Conservation (phyloP, 2,329 filamentous ascomycete genomes). For the Lasiodiplodia theobromae region DNA sequence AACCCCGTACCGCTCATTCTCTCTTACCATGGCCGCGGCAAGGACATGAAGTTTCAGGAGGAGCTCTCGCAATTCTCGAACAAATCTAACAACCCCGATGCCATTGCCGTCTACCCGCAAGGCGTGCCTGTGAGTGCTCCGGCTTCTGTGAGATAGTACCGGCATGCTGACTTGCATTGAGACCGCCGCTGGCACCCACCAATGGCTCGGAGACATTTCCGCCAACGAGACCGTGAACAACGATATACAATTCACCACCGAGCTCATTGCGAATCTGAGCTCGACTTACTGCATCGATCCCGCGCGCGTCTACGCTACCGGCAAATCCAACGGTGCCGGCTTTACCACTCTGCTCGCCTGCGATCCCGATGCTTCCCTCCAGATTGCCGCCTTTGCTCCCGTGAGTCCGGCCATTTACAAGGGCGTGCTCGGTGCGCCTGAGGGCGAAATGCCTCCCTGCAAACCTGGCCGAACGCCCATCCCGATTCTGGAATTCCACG, state of each 20-base stretch:
- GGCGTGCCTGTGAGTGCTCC: conserved; percentile 42
- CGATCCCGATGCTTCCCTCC: conserved; percentile 48
- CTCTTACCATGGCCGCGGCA: conserved; percentile 56
- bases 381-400: conserved; percentile 59
- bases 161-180: neutral
- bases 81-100: conserved; percentile 51
- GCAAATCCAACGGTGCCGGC: conserved; percentile 64
- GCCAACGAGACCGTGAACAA: conserved; percentile 40
- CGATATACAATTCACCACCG: conserved; percentile 55
- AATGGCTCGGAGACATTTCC: conserved; percentile 52
- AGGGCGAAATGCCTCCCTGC: conserved; percentile 38
- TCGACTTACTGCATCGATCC: conserved; percentile 55
- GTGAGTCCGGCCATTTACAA: conserved; percentile 57
- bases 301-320: conserved; percentile 54
- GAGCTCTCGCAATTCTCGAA: conserved; percentile 56
- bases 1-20: conserved; percentile 53
- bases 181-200: conserved; percentile 33
- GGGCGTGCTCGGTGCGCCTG: conserved; percentile 35
- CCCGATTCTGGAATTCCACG: conserved; percentile 56
- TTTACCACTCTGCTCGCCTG: conserved; percentile 59
- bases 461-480: conserved; percentile 40
- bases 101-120: conserved; percentile 55
- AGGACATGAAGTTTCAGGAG: conserved; percentile 49
- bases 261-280: conserved; percentile 51
- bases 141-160: neutral